phyloP scores from a whole-genome alignment of 768 basidiomycete genomes.

The Calvatia gigantea region DNA sequence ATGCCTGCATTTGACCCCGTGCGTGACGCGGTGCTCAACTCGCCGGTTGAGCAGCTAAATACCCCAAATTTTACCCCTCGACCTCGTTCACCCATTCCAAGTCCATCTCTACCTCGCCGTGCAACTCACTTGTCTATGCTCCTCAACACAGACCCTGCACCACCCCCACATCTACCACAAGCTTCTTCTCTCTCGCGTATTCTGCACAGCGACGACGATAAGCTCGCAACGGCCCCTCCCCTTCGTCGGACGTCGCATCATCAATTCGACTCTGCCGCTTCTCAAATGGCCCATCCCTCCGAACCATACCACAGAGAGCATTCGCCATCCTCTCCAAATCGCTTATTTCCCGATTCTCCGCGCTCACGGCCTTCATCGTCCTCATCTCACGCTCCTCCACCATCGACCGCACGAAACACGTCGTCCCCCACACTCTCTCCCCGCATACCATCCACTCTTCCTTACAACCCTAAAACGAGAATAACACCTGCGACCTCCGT shows the following conservation, averaged over 20 bases:
- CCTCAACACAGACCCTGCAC: conserved; percentile 58
- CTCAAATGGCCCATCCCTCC: conserved; percentile 12
- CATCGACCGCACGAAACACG: conserved; percentile 21
- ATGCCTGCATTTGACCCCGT: conserved; percentile 86
- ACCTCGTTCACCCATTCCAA: conserved; percentile 35
- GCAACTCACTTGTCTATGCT: conserved; percentile 78
- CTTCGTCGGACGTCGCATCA: conserved; percentile 21
- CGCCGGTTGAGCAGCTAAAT: conserved; percentile 51
- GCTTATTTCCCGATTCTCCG: conserved; percentile 20
- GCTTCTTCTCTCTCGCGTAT: conserved; percentile 46
- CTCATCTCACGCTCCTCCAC: conserved; percentile 27
- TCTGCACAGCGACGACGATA: conserved; percentile 29
- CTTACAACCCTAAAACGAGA: conserved; percentile 64
- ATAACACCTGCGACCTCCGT: conserved; percentile 60
- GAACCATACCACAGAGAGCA: conserved; percentile 6
- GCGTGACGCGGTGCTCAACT: conserved; percentile 82
- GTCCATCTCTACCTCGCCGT: conserved; percentile 51
- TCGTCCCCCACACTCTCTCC: conserved; percentile 11
- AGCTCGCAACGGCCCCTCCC: conserved; percentile 28
- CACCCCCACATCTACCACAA: conserved; percentile 16
- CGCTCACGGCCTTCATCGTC: conserved; percentile 27
- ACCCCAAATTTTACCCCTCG: conserved; percentile 23
- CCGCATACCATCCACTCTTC: conserved; percentile 32
- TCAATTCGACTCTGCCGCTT: conserved; percentile 14
- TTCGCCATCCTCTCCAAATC: conserved; percentile 7